These are phyloP conservation scores for Metarhizium brunneum DNA, from an alignment of 2,329 filamentous ascomycete species.

Conservation along the genomic window DNA sequence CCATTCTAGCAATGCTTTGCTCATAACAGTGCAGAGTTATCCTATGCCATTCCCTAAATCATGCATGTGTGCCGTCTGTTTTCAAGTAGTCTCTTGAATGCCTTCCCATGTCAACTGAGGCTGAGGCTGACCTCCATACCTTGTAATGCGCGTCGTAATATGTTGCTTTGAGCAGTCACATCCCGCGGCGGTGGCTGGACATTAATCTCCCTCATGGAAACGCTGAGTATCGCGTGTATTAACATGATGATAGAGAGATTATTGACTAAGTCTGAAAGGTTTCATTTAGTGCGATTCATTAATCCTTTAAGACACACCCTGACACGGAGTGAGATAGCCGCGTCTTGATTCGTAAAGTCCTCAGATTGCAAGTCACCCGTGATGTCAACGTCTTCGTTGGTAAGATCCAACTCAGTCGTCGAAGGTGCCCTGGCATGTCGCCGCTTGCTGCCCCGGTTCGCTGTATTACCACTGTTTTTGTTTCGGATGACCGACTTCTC, in stretches of 20 bases:
- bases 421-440: conserved; percentile 13
- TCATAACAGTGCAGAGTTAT: neutral
- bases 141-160: conserved; percentile 12
- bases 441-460: conserved; percentile 35
- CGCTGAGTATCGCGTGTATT: conserved; percentile 10
- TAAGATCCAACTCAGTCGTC: conserved; percentile 14
- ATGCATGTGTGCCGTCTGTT: neutral
- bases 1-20: neutral
- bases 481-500: conserved; percentile 20
- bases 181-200: conserved; percentile 5
- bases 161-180: conserved; percentile 15
- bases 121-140: conserved; percentile 10
- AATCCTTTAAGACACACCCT: no score
- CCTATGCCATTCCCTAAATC: neutral
- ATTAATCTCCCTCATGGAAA: conserved; percentile 14
- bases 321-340: conserved; percentile 15
- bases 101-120: conserved; percentile 31
- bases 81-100: conserved; percentile 19
- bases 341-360: conserved; percentile 24
- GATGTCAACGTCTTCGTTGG: conserved; percentile 25
- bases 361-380: conserved; percentile 24
- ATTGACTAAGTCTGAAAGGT: no score
- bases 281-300: no score
- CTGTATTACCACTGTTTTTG: conserved; percentile 21
- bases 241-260: no score